Base-by-base conservation (phyloP, 306 rosid species). In the Urtica urens region DNA sequence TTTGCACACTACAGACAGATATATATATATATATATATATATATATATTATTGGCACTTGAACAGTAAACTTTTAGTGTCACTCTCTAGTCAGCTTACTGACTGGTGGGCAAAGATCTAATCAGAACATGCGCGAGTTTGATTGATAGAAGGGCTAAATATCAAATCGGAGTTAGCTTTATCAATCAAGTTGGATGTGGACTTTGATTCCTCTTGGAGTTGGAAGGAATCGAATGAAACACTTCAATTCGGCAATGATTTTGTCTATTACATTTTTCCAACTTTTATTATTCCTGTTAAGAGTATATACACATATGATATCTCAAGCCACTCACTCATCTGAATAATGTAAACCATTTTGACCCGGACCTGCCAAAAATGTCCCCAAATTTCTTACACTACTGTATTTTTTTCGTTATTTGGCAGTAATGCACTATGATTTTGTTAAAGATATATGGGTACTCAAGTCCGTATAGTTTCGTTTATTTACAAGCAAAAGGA, bases 241-340 rank as follows among this genome's bases (percentile, higher is more conserved):
- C 0, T 65, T 65, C 71, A 51, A 58, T 35, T 37, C 2, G 20
- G 19, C 55, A 58, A 58, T 51, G 71, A 66, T 45, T 10, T 35
- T 51, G 60, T 52, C 22, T 55, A 47, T 44, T 39, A 34, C 4
- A n/a, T 13, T 9, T 33, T 27, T 28, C 20, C 14, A 18, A 30
- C 29, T 49, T 19, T 31, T 57, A 30, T 42, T 41, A n/a, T n/a
- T n/a, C n/a, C n/a, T n/a, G n/a, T n/a, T n/a, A n/a, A n/a, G n/a
- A n/a, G n/a, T n/a, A n/a, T n/a, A n/a, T n/a, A n/a, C n/a, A n/a
- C n/a, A n/a, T n/a, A n/a, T n/a, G n/a, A n/a, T 30, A 35, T 42
- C 28, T 51, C 5, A 18, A 57, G 49, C 27, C n/a, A n/a, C n/a
- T n/a, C n/a, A n/a, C n/a, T 49, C 38, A 16, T 34, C 17, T 16